These are phyloP conservation scores for Rutstroemia sp. DNA, from an alignment of 2,329 filamentous ascomycete genomes.

Conservation along the genomic window DNA sequence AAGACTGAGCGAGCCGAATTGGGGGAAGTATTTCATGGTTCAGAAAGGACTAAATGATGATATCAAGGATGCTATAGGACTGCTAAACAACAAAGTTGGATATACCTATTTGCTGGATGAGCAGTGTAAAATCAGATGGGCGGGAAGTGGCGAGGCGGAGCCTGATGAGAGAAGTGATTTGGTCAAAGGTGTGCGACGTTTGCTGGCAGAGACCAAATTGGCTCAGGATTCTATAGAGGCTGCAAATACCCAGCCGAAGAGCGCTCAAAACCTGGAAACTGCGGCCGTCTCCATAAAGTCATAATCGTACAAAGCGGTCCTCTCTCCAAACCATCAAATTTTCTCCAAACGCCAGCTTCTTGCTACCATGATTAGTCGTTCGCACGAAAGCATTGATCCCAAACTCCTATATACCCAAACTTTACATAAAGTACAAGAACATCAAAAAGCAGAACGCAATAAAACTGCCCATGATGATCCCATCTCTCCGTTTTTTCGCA, in stretches of 20 bases:
- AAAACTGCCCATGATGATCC: constrained; percentile 84
- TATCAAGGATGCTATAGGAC: constrained; percentile 54
- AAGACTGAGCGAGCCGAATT: constrained; percentile 43
- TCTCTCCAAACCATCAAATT: neutral
- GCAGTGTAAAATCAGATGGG: constrained; percentile 88
- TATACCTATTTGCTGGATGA: constrained; percentile 89
- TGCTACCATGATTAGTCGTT: constrained; percentile 11
- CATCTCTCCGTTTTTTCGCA: constrained; percentile 88
- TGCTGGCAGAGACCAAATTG: constrained; percentile 46
- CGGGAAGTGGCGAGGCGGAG: constrained; percentile 66
- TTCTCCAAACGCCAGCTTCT: constrained; percentile 6
- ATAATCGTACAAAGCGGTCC: constrained; percentile 26
- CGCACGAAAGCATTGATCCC: neutral
- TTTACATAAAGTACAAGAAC: constrained; percentile 70
- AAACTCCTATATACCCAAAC: neutral
- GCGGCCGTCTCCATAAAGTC: constrained; percentile 21
- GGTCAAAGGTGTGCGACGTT: constrained; percentile 53
- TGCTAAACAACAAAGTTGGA: constrained; percentile 78
- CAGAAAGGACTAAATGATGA: constrained; percentile 50
- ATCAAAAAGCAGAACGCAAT: constrained; percentile 88
- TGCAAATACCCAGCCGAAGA: neutral
- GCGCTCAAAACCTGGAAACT: neutral
- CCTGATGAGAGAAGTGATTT: constrained; percentile 60
- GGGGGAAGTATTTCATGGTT: constrained; percentile 56
- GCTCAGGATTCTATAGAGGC: neutral